Evolutionary conservation across 1,139 yeast genomes (phyloP).

Genomic region (Blastobotrys buckinghamii): DNA sequence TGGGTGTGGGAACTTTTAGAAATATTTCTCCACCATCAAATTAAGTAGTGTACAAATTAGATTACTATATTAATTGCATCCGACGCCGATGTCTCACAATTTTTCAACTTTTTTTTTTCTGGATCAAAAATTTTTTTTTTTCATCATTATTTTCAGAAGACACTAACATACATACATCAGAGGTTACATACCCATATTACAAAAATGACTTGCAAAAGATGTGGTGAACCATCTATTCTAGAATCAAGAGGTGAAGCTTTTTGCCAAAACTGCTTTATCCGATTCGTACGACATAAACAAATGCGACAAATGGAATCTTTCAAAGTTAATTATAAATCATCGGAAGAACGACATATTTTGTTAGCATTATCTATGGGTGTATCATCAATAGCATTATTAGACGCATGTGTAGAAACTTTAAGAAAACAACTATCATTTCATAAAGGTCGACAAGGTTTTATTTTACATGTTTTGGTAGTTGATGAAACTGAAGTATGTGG

Average conservation of each 20-base stretch:
- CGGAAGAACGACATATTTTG: slow-evolving; percentile 36
- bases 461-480: slow-evolving; percentile 49
- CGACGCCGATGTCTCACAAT: background rate
- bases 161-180: too few species aligned
- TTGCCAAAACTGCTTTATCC: slow-evolving; percentile 61
- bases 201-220: slow-evolving; percentile 38
- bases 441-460: slow-evolving; percentile 65
- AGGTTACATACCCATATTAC: too few species aligned
- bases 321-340: slow-evolving; percentile 49
- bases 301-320: slow-evolving; percentile 73
- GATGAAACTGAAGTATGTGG: slow-evolving; percentile 35
- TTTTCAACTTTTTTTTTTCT: background rate
- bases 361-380: slow-evolving; percentile 61
- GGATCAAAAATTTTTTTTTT: background rate
- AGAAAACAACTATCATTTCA: slow-evolving; percentile 56
- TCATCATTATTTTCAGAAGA: background rate
- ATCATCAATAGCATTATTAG: slow-evolving; percentile 63
- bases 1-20: too few species aligned
- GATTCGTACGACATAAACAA: slow-evolving; percentile 73
- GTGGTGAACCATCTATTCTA: slow-evolving; percentile 46
- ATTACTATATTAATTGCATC: too few species aligned
- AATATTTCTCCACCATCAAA: too few species aligned
- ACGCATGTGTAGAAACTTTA: slow-evolving; percentile 55
- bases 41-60: too few species aligned
- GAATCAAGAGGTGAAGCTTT: slow-evolving; percentile 64